Evolutionary conservation across 73 alveolate species (phyloP), one percentile per base, ranked within the genome.

Genomic region (Paramecium bursaria): DNA sequence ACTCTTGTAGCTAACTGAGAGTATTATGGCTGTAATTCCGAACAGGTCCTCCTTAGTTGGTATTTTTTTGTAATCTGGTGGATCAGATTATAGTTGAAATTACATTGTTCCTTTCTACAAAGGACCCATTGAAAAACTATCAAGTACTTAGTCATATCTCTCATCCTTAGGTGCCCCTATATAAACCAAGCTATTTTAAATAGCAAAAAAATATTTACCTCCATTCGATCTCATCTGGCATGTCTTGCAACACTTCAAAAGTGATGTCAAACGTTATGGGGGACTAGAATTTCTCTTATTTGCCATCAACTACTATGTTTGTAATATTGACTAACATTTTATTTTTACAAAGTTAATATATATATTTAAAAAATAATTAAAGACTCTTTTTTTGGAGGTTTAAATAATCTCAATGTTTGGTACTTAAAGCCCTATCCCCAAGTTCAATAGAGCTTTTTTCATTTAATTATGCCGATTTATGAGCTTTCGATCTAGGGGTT

Each of bases 21-120:
- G 88, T n/a, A 96, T 75, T 67, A 96, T 75, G 75, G 98, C 99
- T 39, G 99, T 95, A 31, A 96, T 96, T 21, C 99, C 99, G 14
- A 96, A 93, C 39, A 95, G 48, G 31, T 92, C 97, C 47, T 93
- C 95, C 33, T 91, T 85, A 54, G 91, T 76, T 7, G 97, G 98
- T 46, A 96, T 92, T 82, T 90, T 86, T 25, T 87, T 23, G 25
- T 87, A 90, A 90, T 95, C 99, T 17, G 99, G 99, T 30, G 96
- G 93, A 27, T 85, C 86, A n/a, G 96, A 96, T 85, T 90, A 94
- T 52, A 96, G 61, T n/a, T 90, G 87, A 75, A 96, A 95, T 74
- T 87, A 87, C 97, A 95, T 92, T 13, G 95, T 88, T 22, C 99
- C 99, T 13, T 77, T 74, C 42, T 91, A 85, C 21, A 91, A 85